Base-by-base conservation (phyloP, 2,329 filamentous ascomycete genomes). In the Aspergillus ochraceoroseus region DNA sequence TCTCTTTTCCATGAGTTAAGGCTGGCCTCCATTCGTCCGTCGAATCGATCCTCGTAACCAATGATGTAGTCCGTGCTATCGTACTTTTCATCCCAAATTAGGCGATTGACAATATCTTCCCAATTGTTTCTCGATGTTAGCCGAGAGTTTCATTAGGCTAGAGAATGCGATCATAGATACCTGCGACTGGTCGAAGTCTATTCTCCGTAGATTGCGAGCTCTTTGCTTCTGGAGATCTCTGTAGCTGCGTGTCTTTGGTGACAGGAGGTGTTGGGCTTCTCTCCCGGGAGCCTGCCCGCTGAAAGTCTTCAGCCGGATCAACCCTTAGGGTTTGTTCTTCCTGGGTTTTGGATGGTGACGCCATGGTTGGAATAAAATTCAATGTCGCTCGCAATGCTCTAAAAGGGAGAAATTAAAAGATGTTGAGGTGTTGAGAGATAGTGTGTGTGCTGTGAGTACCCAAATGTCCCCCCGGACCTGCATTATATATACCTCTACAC, bases 11-110 rank as follows among this genome's bases (percentile, higher is more conserved):
- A 77, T n/a, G 60, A 63, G 31, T 66, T 63, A 2, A 76, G 56
- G 6, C 59, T 51, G 7, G 68, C 66, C 56, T 76, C 74, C 41
- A 69, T 62, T 13, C 69, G 62, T 0, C 72, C 73, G 7, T 68
- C 51, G 39, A 77, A 77, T 7, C 74, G 65, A 51, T 79, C 74
- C 14, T 72, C 59, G 43, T 77, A 77, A 2, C 73, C 74, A 19
- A 77, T 68, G 8, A 74, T 59, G 49, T 70, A 77, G 34, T 73
- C 61, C 3, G 54, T 53, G 3, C 61, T 61, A 34, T 70, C 62
- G 12, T 72, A 67, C 3, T 56, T 62, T 1, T 65, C 53, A 48
- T 76, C 73, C 71, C 72, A 75, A 9, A 66, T 67, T 4, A 77
- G 61, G 2, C 72, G 69, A 34, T 67, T 70, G 9, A 75, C 61